Conservation (phyloP, 768 basidiomycete genomes). For the Agaricus subrufescens region DNA sequence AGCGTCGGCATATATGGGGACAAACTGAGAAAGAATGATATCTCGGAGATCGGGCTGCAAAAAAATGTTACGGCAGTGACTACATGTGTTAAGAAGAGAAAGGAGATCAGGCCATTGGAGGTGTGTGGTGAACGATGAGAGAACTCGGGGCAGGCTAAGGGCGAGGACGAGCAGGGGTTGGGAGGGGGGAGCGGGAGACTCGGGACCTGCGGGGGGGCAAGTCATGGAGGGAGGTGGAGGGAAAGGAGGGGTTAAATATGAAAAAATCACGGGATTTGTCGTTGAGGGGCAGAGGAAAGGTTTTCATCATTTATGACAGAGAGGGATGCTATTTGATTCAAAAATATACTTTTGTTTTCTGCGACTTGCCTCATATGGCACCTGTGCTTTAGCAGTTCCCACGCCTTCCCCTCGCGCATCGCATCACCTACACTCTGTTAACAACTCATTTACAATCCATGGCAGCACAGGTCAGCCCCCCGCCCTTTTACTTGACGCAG, state of each 20-base stretch:
- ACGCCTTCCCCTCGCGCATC: no score
- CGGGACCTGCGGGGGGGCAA: slow-evolving; percentile 1
- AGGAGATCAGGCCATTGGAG: slow-evolving; percentile 35
- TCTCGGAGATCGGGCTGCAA: slow-evolving; percentile 24
- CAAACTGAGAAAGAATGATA: slow-evolving; percentile 41
- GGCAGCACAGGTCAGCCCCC: slow-evolving; percentile 15
- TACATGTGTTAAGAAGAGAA: slow-evolving; percentile 35
- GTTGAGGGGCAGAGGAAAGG: no score
- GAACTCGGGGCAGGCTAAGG: slow-evolving; percentile 17
- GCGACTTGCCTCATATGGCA: neutral
- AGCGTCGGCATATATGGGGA: slow-evolving; percentile 52
- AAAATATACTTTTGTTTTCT: neutral
- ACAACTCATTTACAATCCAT: neutral
- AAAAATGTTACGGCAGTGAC: slow-evolving; percentile 25
- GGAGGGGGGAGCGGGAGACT: slow-evolving; percentile 7
- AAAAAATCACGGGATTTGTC: no score
- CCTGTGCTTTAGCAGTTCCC: no score
- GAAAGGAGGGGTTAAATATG: no score
- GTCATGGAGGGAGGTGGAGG: neutral
- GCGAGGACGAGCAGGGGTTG: slow-evolving; percentile 12
- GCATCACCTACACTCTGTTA: no score
- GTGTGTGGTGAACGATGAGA: slow-evolving; percentile 23
- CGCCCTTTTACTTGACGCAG: neutral
- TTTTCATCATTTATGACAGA: no score
- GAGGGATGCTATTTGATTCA: no score